phyloP scores from a whole-genome alignment of 2,329 filamentous ascomycete genomes.

The Scleromitrula shiraiana region DNA sequence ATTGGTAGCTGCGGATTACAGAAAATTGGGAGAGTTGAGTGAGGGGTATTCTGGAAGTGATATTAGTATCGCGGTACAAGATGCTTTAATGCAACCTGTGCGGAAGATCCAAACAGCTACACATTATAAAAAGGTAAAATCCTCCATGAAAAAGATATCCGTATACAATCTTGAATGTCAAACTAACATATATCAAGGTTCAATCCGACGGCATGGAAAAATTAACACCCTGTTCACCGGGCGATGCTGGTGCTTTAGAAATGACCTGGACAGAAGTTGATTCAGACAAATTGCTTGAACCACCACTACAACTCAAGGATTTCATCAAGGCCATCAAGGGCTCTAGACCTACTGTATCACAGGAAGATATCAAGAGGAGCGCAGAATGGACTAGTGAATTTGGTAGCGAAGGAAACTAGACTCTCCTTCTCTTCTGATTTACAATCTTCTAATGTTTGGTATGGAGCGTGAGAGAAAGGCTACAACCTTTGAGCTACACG shows the following conservation, averaged over 20 bases:
- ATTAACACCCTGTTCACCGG: conserved; percentile 87
- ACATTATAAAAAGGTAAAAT: conserved; percentile 81
- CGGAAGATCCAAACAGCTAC: conserved; percentile 95
- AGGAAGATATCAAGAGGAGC: conserved; percentile 75
- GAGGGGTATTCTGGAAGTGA: conserved; percentile 96
- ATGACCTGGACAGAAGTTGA: conserved; percentile 91
- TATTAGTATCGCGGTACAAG: conserved; percentile 91
- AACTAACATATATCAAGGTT: conserved; percentile 43
- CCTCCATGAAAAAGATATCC: too few species aligned
- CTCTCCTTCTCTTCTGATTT: background rate
- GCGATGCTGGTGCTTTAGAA: conserved; percentile 75
- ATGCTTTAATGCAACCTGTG: conserved; percentile 94
- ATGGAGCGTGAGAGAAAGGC: conserved; percentile 12
- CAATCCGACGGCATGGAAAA: conserved; percentile 58
- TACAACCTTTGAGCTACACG: background rate
- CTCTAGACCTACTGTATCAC: conserved; percentile 82
- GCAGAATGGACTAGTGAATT: conserved; percentile 95
- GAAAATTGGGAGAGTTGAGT: conserved; percentile 68
- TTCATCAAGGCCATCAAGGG: conserved; percentile 88
- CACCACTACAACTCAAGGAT: conserved; percentile 79
- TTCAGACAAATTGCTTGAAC: conserved; percentile 76
- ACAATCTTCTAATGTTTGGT: conserved; percentile 1
- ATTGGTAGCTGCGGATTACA: conserved; percentile 69
- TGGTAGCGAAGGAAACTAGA: conserved; percentile 69
- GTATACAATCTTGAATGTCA: background rate